Conservation (phyloP, 2,329 filamentous ascomycete species). For the Cercospora sojina region DNA sequence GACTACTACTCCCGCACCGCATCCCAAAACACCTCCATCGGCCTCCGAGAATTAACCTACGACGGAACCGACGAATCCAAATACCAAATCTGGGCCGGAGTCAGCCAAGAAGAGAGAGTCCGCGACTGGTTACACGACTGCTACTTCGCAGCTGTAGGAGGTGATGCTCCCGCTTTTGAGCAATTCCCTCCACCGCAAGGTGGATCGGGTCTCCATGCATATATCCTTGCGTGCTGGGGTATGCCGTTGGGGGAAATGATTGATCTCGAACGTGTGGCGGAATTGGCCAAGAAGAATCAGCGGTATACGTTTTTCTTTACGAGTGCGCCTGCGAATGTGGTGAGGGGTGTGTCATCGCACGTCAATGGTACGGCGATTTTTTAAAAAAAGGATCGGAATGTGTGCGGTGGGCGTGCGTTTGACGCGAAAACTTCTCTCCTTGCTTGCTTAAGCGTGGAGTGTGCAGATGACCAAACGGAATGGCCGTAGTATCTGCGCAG, state of each 20-base stretch:
- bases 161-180: conserved; percentile 65
- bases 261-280: conserved; percentile 55
- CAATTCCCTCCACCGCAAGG: conserved; percentile 52
- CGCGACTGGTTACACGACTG: conserved; percentile 68
- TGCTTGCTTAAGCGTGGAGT: background rate
- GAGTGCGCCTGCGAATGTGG: conserved; percentile 59
- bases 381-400: conserved; percentile 16
- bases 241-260: conserved; percentile 58
- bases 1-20: conserved; percentile 49
- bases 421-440: background rate
- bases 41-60: conserved; percentile 49
- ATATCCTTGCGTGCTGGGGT: conserved; percentile 53
- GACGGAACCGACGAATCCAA: conserved; percentile 39
- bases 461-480: background rate
- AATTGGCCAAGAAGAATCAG: conserved; percentile 55
- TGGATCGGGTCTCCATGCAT: conserved; percentile 44
- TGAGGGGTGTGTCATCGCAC: conserved; percentile 50
- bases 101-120: conserved; percentile 56
- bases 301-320: conserved; percentile 63
- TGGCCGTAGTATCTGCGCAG: background rate
- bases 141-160: conserved; percentile 65
- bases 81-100: conserved; percentile 47
- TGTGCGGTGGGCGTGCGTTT: background rate
- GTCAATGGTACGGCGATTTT: conserved; percentile 47
- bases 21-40: conserved; percentile 37